Conservation (phyloP, 176 grass and related monocot genomes). For the Echinochloa phyllopogon region DNA sequence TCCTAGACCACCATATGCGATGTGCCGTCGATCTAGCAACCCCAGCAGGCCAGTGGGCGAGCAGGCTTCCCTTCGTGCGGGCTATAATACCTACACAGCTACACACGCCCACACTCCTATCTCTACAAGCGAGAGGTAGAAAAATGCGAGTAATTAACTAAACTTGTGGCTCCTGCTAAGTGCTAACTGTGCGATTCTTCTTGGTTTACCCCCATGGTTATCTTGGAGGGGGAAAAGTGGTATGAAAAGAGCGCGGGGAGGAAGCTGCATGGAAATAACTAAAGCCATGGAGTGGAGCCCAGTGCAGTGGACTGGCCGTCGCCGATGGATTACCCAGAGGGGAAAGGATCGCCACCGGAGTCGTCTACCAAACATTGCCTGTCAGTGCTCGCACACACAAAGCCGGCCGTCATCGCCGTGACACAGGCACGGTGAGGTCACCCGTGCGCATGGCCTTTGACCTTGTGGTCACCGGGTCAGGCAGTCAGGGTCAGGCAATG, state of each 20-base stretch:
- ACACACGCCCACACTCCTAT: neutral
- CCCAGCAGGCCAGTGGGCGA: no score
- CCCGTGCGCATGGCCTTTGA: conserved; percentile 24
- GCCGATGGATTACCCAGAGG: conserved; percentile 5
- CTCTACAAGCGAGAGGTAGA: neutral
- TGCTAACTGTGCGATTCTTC: neutral
- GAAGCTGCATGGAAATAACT: conserved; percentile 39
- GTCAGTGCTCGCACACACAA: neutral
- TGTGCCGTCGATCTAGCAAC: no score
- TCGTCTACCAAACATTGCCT: neutral
- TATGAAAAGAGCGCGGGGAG: neutral
- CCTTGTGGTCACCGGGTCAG: neutral
- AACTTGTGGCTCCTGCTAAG: conserved; percentile 9
- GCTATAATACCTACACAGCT: neutral
- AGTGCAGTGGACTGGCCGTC: neutral
- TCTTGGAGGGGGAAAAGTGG: neutral
- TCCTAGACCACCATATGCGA: neutral
- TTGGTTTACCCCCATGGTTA: conserved; percentile 14
- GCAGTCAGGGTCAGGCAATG: neutral
- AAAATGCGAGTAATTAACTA: neutral
- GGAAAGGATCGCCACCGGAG: neutral
- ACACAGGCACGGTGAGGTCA: conserved; percentile 40
- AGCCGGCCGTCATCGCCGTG: conserved; percentile 42
- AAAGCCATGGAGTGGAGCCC: neutral
- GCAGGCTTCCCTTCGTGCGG: no score